phyloP scores from a whole-genome alignment of 106 monocot genomes.

The Amphibolis antarctica region DNA sequence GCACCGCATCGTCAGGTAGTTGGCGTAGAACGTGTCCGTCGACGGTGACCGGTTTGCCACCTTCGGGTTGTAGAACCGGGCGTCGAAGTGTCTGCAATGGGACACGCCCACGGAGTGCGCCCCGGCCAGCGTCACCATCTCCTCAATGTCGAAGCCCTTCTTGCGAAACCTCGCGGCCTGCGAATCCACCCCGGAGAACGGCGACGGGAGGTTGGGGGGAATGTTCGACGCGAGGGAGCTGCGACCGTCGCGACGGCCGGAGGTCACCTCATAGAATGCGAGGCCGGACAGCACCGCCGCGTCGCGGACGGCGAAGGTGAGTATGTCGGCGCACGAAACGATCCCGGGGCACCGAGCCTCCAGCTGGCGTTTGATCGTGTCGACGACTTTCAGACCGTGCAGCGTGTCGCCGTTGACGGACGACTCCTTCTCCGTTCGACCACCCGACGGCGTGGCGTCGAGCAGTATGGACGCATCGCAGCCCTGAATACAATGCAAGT shows the following conservation, averaged over 20 bases:
- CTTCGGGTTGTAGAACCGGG: conserved; percentile 27
- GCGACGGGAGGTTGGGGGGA: conserved; percentile 9
- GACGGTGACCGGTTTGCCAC: not conserved
- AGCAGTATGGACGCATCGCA: conserved; percentile 22
- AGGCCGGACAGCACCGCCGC: conserved; percentile 9
- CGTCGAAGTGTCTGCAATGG: conserved; percentile 29
- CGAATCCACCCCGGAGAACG: not conserved
- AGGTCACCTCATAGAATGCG: conserved; percentile 19
- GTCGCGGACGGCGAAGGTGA: conserved; percentile 22
- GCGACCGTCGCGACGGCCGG: conserved; percentile 36
- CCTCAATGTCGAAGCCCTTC: conserved; percentile 23
- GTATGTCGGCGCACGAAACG: conserved; percentile 16
- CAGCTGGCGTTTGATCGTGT: conserved; percentile 4
- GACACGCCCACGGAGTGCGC: conserved; percentile 44
- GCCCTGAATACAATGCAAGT: conserved; percentile 11
- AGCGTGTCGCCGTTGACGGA: conserved; percentile 11
- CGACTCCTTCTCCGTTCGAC: conserved; percentile 7
- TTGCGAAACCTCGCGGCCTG: conserved; percentile 5
- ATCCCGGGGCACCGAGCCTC: conserved; percentile 5
- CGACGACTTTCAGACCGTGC: conserved; percentile 11
- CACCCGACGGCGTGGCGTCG: not conserved
- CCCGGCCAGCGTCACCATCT: conserved; percentile 38
- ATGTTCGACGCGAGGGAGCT: conserved; percentile 14
- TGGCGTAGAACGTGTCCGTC: conserved; percentile 4
- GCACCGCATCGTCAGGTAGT: conserved; percentile 15